Conservation (phyloP, 306 rosid species). For the Begonia fuchsioides region DNA sequence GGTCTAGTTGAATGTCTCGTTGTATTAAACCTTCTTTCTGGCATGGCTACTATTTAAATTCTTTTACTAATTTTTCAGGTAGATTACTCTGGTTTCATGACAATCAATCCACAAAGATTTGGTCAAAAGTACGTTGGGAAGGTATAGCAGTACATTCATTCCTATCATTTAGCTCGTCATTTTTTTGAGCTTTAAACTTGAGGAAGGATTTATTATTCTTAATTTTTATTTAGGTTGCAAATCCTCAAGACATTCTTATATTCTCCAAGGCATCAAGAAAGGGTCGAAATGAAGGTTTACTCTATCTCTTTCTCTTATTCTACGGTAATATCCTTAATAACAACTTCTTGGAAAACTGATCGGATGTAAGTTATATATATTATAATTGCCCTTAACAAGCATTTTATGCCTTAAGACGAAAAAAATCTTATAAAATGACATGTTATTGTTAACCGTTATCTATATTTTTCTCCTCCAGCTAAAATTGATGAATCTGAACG, state of each 20-base stretch:
- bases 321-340: too few relatives aligned
- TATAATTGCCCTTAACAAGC: too few relatives aligned
- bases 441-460: neutral
- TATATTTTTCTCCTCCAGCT: constrained; percentile 17
- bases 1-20: neutral
- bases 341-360: too few relatives aligned
- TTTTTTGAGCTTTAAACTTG: constrained; percentile 15
- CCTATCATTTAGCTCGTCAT: constrained; percentile 14
- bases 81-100: constrained; percentile 96
- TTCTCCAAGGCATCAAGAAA: constrained; percentile 78
- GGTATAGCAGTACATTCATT: constrained; percentile 34
- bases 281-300: constrained; percentile 46
- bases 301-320: neutral
- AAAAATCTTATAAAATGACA: too few relatives aligned
- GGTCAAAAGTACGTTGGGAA: constrained; percentile 99
- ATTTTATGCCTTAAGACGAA: too few relatives aligned
- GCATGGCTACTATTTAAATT: neutral
- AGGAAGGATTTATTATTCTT: constrained; percentile 10
- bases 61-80: constrained; percentile 41
- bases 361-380: too few relatives aligned
- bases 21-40: constrained; percentile 3
- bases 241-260: constrained; percentile 96
- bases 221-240: constrained; percentile 59
- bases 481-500: constrained; percentile 76
- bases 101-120: constrained; percentile 95